These are phyloP conservation scores for Xylaria digitata DNA, from an alignment of 2,329 filamentous ascomycete species.

Conservation along the genomic window DNA sequence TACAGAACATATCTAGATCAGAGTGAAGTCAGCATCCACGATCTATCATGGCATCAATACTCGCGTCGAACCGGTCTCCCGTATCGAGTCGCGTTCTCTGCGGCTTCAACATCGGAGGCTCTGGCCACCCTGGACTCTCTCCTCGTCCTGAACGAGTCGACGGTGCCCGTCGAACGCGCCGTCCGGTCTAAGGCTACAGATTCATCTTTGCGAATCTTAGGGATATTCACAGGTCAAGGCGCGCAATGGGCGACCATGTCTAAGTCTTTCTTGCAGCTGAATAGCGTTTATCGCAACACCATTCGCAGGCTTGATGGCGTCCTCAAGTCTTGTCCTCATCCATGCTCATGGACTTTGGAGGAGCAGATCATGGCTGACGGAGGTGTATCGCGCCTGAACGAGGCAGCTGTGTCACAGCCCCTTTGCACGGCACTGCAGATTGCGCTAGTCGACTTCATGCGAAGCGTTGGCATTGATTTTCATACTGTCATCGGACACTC, in stretches of 20 bases:
- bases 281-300: slow-evolving; percentile 48
- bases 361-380: slow-evolving; percentile 50
- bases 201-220: slow-evolving; percentile 46
- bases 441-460: slow-evolving; percentile 54
- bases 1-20: slow-evolving; percentile 50
- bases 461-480: slow-evolving; percentile 44
- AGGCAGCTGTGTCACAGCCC: slow-evolving; percentile 60
- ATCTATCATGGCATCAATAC: slow-evolving; percentile 52
- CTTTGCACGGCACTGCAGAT: slow-evolving; percentile 66
- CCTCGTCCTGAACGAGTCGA: slow-evolving; percentile 40
- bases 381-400: slow-evolving; percentile 48
- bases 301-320: slow-evolving; percentile 52
- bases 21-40: slow-evolving; percentile 28
- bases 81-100: slow-evolving; percentile 48
- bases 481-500: slow-evolving; percentile 50
- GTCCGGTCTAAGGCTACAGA: slow-evolving; percentile 41
- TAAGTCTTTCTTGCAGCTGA: slow-evolving; percentile 46
- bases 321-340: slow-evolving; percentile 39
- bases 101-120: slow-evolving; percentile 41
- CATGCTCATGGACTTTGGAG: slow-evolving; percentile 52
- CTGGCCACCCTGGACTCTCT: slow-evolving; percentile 44
- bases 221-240: slow-evolving; percentile 53
- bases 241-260: slow-evolving; percentile 54
- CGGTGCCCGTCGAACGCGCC: slow-evolving; percentile 28
- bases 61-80: slow-evolving; percentile 49